These are phyloP conservation scores for Triangularia verruculosa DNA, from an alignment of 2,329 filamentous ascomycete species.

Conservation along the genomic window DNA sequence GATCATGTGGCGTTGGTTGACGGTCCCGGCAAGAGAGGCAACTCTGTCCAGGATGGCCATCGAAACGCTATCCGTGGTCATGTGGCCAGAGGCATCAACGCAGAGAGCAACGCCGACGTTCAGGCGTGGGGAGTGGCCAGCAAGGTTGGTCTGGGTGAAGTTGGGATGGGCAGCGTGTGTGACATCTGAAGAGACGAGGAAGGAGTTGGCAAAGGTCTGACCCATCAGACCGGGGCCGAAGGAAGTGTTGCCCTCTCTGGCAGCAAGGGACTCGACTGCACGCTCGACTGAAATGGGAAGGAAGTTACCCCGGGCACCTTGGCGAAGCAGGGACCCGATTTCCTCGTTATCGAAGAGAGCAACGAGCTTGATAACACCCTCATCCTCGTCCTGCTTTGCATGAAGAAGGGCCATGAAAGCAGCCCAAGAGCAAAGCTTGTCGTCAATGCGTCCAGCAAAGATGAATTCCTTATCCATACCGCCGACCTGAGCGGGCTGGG, in stretches of 20 bases:
- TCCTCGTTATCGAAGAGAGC: conserved; percentile 98
- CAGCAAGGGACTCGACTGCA: conserved; percentile 64
- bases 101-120: conserved; percentile 83
- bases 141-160: conserved; percentile 79
- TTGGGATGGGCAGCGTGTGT: conserved; percentile 94
- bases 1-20: conserved; percentile 89
- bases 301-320: conserved; percentile 89
- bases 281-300: conserved; percentile 78
- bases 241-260: conserved; percentile 41
- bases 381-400: conserved; percentile 52
- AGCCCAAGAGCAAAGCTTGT: conserved; percentile 95
- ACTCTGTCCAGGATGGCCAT: conserved; percentile 76
- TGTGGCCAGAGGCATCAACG: conserved; percentile 86
- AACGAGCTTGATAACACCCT: conserved; percentile 79
- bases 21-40: conserved; percentile 68
- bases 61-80: conserved; percentile 89
- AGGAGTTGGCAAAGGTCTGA: conserved; percentile 86
- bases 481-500: conserved; percentile 77
- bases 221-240: conserved; percentile 63
- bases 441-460: conserved; percentile 91
- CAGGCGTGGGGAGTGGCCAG: conserved; percentile 79
- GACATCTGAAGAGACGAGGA: conserved; percentile 89
- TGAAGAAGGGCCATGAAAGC: conserved; percentile 81
- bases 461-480: conserved; percentile 92
- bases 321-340: conserved; percentile 84